phyloP scores from a whole-genome alignment of 768 basidiomycete genomes.

The Coprinopsis cinerea region DNA sequence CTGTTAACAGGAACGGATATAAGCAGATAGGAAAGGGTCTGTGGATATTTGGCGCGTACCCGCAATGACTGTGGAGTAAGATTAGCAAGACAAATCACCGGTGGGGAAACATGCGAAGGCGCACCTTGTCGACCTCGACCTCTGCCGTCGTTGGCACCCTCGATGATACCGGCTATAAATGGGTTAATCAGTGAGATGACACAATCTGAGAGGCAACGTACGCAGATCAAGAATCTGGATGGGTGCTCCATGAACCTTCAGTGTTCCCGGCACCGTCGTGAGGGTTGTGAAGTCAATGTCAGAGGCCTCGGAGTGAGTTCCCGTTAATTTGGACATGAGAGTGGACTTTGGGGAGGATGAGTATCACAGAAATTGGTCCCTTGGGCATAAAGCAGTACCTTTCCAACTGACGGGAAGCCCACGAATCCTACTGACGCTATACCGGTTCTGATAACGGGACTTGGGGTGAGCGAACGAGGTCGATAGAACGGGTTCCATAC shows the following conservation, averaged over 20 bases:
- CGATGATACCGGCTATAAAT: conserved; percentile 87
- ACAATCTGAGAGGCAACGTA: conserved; percentile 29
- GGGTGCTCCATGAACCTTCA: conserved; percentile 93
- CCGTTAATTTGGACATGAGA: conserved; percentile 92
- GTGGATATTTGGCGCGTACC: conserved; percentile 39
- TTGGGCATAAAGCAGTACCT: conserved; percentile 38
- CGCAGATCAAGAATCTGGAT: conserved; percentile 93
- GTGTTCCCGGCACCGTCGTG: conserved; percentile 90
- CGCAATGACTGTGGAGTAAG: conserved; percentile 59
- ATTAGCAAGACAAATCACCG: too few relatives aligned
- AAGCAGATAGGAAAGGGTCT: conserved; percentile 9
- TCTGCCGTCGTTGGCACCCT: conserved; percentile 93
- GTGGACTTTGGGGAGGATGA: conserved; percentile 55
- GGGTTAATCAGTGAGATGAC: not conserved
- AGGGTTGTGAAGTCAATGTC: conserved; percentile 97
- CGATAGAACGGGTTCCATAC: conserved; percentile 18
- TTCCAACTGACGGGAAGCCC: conserved; percentile 92
- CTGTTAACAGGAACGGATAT: too few relatives aligned
- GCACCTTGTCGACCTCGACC: conserved; percentile 91
- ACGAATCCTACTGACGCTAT: conserved; percentile 95
- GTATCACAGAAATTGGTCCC: conserved; percentile 7
- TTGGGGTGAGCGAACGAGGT: not conserved
- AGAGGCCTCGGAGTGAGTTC: conserved; percentile 93
- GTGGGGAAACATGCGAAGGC: conserved; percentile 28
- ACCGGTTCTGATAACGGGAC: conserved; percentile 58